Evolutionary conservation across 2,329 filamentous ascomycete genomes (phyloP).

Genomic region (Venturia pyrina): DNA sequence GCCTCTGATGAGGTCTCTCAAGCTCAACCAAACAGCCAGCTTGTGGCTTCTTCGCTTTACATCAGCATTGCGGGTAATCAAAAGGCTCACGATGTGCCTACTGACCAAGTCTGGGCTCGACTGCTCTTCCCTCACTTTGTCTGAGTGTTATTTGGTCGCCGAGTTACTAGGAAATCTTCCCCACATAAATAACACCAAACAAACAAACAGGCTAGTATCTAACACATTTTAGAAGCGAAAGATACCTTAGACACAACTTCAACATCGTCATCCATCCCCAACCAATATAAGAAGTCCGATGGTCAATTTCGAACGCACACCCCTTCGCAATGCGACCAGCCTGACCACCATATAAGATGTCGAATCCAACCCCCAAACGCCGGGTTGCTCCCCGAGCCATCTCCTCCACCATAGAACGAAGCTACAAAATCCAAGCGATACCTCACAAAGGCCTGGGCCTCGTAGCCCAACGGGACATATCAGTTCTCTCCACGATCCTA

Average conservation of each 20-base stretch:
- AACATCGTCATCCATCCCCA: neutral
- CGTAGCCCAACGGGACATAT: neutral
- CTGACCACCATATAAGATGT: neutral
- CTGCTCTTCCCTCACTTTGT: neutral
- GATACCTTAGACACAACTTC: neutral
- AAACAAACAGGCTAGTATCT: neutral
- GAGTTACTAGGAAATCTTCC: neutral
- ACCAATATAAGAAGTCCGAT: neutral
- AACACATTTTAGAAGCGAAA: neutral
- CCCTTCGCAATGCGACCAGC: neutral
- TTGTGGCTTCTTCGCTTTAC: neutral
- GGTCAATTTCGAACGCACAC: neutral
- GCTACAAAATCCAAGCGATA: neutral
- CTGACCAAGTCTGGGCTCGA: neutral
- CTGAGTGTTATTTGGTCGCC: neutral
- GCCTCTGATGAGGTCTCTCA: conserved; percentile 61
- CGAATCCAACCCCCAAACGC: neutral
- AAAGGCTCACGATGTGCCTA: neutral
- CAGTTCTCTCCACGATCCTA: neutral
- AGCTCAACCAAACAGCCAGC: conserved; percentile 21
- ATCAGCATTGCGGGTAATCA: neutral
- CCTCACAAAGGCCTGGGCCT: neutral
- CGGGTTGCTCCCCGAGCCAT: neutral
- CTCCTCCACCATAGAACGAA: neutral
- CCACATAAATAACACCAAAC: neutral